A percentile compares a stretch with the other conserved stretches of the same genome.
Evolutionary conservation across 768 basidiomycete species (phyloP).

Genomic region (Russula ochroleuca): DNA sequence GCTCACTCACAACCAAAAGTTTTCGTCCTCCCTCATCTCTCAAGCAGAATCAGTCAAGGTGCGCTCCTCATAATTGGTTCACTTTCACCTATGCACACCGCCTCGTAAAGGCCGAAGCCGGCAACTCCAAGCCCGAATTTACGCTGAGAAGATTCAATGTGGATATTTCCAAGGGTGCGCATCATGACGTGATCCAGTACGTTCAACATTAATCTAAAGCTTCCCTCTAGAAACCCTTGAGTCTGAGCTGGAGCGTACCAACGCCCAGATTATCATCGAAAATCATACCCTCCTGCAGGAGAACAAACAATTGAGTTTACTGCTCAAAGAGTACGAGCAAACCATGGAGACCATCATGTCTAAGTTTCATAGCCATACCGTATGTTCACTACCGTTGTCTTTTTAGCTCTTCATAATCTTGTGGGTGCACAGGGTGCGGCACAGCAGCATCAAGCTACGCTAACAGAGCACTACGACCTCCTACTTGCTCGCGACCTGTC

Average conservation of each 20-base stretch:
- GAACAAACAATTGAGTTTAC: slow-evolving; percentile 85
- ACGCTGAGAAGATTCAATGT: slow-evolving; percentile 44
- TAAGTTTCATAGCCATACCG: slow-evolving; percentile 89
- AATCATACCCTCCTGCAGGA: slow-evolving; percentile 91
- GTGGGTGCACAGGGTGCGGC: slow-evolving; percentile 64
- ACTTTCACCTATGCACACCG: neutral
- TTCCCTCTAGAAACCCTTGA: slow-evolving; percentile 72
- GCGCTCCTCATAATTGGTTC: slow-evolving; percentile 1
- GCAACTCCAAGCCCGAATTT: slow-evolving; percentile 37
- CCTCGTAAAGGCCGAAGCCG: slow-evolving; percentile 25
- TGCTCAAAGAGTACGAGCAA: slow-evolving; percentile 91
- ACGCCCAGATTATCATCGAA: slow-evolving; percentile 87
- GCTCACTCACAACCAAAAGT: slow-evolving; percentile 43
- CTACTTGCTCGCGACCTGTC: slow-evolving; percentile 66
- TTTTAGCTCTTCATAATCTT: slow-evolving; percentile 9
- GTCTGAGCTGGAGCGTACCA: slow-evolving; percentile 85
- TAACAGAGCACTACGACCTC: slow-evolving; percentile 86
- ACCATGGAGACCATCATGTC: slow-evolving; percentile 96
- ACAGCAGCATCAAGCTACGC: slow-evolving; percentile 80
- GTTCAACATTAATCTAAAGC: neutral
- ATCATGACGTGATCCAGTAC: neutral
- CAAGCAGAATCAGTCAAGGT: slow-evolving; percentile 46
- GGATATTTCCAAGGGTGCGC: slow-evolving; percentile 41
- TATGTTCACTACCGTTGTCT: slow-evolving; percentile 41
- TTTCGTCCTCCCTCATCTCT: slow-evolving; percentile 40